phyloP scores from a whole-genome alignment of 495 filamentous ascomycete species.

The Penicillium steckii region DNA sequence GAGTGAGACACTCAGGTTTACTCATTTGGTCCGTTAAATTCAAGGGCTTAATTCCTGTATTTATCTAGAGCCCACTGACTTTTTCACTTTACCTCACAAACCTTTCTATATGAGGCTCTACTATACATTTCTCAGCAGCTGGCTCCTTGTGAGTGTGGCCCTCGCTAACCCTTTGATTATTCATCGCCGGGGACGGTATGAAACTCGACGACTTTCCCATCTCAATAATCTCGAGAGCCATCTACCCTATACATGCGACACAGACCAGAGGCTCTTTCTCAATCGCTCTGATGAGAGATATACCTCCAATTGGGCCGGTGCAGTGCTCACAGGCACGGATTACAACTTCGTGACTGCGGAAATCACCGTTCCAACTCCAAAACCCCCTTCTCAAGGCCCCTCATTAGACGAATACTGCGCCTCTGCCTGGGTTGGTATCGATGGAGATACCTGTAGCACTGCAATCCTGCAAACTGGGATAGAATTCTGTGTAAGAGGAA shows the following conservation, averaged over 20 bases:
- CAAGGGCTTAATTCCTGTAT: too few species aligned
- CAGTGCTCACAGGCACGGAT: conserved; percentile 42
- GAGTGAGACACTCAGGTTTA: too few species aligned
- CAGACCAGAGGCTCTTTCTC: too few species aligned
- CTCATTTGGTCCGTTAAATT: too few species aligned
- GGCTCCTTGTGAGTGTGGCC: too few species aligned
- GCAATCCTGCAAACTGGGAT: conserved; percentile 59
- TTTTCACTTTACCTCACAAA: too few species aligned
- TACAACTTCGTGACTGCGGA: conserved; percentile 48
- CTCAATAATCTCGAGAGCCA: neutral
- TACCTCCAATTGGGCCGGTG: conserved; percentile 55
- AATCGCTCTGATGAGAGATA: conserved; percentile 34
- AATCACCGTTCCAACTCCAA: conserved; percentile 51
- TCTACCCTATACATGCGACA: conserved; percentile 20
- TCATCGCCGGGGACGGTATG: conserved; percentile 20
- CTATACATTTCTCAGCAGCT: too few species aligned
- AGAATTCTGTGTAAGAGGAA: conserved; percentile 45
- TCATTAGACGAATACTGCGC: conserved; percentile 34
- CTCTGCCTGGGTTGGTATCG: conserved; percentile 59
- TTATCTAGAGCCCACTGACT: too few species aligned
- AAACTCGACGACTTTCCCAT: conserved; percentile 18
- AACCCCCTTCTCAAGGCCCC: conserved; percentile 36
- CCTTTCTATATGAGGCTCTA: too few species aligned
- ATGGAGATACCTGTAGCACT: conserved; percentile 51
- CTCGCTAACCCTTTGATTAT: conserved; percentile 28